Conservation (phyloP, 805 yeast species). For the Zygotorulaspora danielsina region DNA sequence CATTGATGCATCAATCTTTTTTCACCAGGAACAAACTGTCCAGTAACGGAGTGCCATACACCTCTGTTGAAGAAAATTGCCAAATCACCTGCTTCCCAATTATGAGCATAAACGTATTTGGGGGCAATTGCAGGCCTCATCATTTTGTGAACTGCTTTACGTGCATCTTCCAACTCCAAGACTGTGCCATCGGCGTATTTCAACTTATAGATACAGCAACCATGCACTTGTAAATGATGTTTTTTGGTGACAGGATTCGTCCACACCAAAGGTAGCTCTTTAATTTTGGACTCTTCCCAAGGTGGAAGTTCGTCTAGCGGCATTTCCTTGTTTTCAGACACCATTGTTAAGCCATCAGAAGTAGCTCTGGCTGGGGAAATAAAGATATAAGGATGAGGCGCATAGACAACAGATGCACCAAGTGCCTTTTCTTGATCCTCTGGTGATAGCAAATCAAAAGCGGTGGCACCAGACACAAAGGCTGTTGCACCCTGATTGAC, state of each 20-base stretch:
- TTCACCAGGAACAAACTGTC: constrained; percentile 76
- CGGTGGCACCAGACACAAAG: constrained; percentile 78
- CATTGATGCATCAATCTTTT: constrained; percentile 90
- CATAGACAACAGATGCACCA: constrained; percentile 76
- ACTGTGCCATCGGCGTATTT: constrained; percentile 51
- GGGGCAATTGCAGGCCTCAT: constrained; percentile 88
- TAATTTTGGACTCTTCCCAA: constrained; percentile 78
- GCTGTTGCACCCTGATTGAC: constrained; percentile 86
- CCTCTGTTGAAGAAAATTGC: constrained; percentile 86
- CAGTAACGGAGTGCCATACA: constrained; percentile 89
- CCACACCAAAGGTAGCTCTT: constrained; percentile 84
- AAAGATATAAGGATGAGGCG: constrained; percentile 89
- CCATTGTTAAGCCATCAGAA: constrained; percentile 83
- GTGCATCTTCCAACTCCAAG: constrained; percentile 65
- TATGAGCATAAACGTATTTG: constrained; percentile 68
- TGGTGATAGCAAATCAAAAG: constrained; percentile 59
- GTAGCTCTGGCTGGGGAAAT: constrained; percentile 79
- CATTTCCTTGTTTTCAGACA: constrained; percentile 69
- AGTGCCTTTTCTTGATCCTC: constrained; percentile 74
- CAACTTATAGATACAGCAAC: constrained; percentile 74
- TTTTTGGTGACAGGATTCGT: constrained; percentile 82
- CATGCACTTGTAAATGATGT: constrained; percentile 83
- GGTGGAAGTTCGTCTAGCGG: constrained; percentile 65
- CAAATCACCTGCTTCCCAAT: constrained; percentile 79
- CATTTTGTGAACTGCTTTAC: constrained; percentile 62